A percentile compares a stretch with the other conserved stretches of the same genome.
Conservation (phyloP, 1,284 basidiomycete genomes). For the Cutaneotrichosporon sp. region DNA sequence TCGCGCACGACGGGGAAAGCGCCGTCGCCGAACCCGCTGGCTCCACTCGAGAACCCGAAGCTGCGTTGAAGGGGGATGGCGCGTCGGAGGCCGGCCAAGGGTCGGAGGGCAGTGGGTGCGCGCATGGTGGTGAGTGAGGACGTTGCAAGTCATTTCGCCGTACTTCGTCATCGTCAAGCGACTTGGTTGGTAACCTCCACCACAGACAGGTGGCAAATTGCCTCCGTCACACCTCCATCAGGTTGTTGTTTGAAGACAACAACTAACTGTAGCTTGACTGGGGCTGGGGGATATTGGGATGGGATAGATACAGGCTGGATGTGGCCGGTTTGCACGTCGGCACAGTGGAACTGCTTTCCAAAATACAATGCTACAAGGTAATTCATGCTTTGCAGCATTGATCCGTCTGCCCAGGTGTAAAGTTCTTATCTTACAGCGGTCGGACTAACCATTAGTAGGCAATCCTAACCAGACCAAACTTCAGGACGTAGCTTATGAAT, state of each 20-base stretch:
- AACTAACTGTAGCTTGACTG: no score
- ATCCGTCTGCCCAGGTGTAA: no score
- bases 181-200: not conserved
- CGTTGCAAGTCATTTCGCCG: not conserved
- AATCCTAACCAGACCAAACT: no score
- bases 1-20: slow-evolving; percentile 35
- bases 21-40: slow-evolving; percentile 11
- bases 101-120: not conserved
- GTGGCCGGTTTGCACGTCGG: not conserved
- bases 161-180: not conserved
- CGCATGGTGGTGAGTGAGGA: slow-evolving; percentile 5
- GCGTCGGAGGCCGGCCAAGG: not conserved
- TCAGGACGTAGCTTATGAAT: no score
- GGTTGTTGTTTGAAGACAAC: no score
- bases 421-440: no score
- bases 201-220: slow-evolving; percentile 8
- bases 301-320: no score
- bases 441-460: no score
- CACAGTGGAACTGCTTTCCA: no score
- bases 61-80: not conserved
- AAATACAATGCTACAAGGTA: no score
- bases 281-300: no score
- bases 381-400: no score
- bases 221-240: not conserved
- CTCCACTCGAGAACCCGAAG: slow-evolving; percentile 14